Percentiles rank a stretch among this genome's conserved stretches.
Evolutionary conservation across 371 early-diverging fungal species (phyloP).

Genomic region (Mucor mucedo): DNA sequence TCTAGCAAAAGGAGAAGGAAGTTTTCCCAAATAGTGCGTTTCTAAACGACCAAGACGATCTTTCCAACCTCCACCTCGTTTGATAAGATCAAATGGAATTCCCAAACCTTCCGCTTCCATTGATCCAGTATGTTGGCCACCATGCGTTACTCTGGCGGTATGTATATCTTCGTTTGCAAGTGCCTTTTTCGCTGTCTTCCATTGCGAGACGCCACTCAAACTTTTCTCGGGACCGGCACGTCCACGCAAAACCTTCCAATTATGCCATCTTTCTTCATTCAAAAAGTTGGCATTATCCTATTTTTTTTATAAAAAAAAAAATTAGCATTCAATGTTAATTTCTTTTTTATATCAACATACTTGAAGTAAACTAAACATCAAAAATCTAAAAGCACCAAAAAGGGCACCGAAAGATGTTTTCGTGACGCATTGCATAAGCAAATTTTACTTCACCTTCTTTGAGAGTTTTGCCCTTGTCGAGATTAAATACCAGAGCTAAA

Average conservation of each 20-base stretch:
- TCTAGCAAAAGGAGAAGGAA: slow-evolving; percentile 1
- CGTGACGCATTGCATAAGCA: background rate
- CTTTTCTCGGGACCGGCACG: no score
- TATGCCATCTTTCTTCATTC: background rate
- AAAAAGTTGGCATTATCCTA: background rate
- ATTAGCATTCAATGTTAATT: background rate
- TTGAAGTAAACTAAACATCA: slow-evolving; percentile 2
- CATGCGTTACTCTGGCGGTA: background rate
- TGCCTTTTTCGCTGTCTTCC: background rate
- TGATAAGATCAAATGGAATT: background rate
- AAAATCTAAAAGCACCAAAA: slow-evolving; percentile 19
- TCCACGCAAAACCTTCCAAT: background rate
- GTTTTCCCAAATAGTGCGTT: slow-evolving; percentile 9
- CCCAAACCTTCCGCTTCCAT: slow-evolving; percentile 7
- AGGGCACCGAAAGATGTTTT: slow-evolving; percentile 9
- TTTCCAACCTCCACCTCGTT: slow-evolving; percentile 8
- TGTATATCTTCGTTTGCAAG: slow-evolving; percentile 9
- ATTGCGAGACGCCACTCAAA: no score
- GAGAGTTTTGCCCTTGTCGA: no score
- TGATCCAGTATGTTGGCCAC: background rate
- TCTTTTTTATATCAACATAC: background rate
- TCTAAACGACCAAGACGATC: slow-evolving; percentile 8
- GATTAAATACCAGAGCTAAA: background rate
- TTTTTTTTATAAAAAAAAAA: background rate
- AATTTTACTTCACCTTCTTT: no score